Base-by-base conservation (phyloP, 176 grass and related monocot genomes). In the Secale cereale region DNA sequence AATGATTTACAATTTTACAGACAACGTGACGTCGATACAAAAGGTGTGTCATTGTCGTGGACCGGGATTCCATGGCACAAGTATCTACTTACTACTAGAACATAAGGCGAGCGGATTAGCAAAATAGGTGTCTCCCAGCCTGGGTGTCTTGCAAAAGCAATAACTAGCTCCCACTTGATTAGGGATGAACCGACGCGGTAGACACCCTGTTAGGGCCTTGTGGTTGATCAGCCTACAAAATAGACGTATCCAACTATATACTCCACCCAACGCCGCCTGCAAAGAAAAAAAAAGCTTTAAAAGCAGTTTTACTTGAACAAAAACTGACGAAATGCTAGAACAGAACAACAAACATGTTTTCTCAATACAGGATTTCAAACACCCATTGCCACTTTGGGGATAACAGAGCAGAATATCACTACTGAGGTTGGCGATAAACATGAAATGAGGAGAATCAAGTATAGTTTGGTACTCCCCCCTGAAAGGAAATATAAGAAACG, bases 181-280 rank as follows among this genome's bases (percentile, higher is more conserved):
- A 70, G 65, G 77, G 65, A 71, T 41, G 78, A 82, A 74, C 43
- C 65, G 46, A 75, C 74, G 78, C 57, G 28, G 66, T 69, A 80
- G 80, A 79, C 82, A 70, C 50, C 77, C 15, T 78, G 88, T 87
- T 90, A 83, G 74, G 75, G 72, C 40, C 60, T 78, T 80, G 46
- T 90, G 73, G 89, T 91, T 88, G 82, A 91, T 88, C 90, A 77
- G 72, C 73, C 81, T 88, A 82, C 85, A 88, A 88, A 91, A 85
- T 65, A 81, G 76, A 82, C 23, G 82, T 91, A 88, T 87, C 78
- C 90, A 80, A 57, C 74, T 91, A 91, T 91, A 63, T 87, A 91
- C 90, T 81, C 86, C 90, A 78, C 65, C 82, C 17, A 60, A 72
- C 45, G 2, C 25, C 33, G 67, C 57, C 90, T 91, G 78, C 50